Evolutionary conservation across 352 stramenopile genomes (phyloP), one percentile per base, ranked within the genome.

Genomic region (Globisporangium ultimum): DNA sequence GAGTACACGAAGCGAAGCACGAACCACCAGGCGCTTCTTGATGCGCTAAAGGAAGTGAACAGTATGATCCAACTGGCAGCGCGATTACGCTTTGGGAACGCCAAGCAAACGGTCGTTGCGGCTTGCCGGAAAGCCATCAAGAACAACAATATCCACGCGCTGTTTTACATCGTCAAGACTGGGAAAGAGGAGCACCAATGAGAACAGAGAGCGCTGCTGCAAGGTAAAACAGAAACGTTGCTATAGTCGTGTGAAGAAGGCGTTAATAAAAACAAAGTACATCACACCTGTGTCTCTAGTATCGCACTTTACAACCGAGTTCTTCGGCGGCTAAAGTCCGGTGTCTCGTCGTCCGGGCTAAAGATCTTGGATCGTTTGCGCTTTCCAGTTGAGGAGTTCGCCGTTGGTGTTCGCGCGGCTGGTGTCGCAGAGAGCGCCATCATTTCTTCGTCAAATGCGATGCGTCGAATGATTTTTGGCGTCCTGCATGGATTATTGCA

Each of bases 1-100:
- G 91, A 97, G 72, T 97, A 97, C 73, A 93, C 79, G 8, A 98
- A 97, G 70, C 82, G 93, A 48, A 93, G 82, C 49, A 97, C 84
- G 6, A 97, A 97, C 61, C 91, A 98, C 58, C 71, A 96, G 51
- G 87, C 82, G 28, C 74, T 98, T 42, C 66, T 98, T n/a, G 83
- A 89, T 28, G 77, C 85, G 36, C 72, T 98, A 3, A 97, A 97
- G 53, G 82, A 97, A 20, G 88, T 98, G 12, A 98, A 97, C 64
- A 80, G 74, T 48, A 96, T 94, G 77, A 96, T 98, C 50, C 89
- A 98, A 70, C 74, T 94, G 22, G 91, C 90, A 4, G 83, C 91
- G 13, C 80, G 86, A 4, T 71, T 97, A 34, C 88, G 91, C 48
- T 89, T 95, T 47, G 91, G 87, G 32, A 83, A 81, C 32, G 76